Base-by-base conservation (phyloP, 169 alveolate genomes). In the Plasmodium ovale region DNA sequence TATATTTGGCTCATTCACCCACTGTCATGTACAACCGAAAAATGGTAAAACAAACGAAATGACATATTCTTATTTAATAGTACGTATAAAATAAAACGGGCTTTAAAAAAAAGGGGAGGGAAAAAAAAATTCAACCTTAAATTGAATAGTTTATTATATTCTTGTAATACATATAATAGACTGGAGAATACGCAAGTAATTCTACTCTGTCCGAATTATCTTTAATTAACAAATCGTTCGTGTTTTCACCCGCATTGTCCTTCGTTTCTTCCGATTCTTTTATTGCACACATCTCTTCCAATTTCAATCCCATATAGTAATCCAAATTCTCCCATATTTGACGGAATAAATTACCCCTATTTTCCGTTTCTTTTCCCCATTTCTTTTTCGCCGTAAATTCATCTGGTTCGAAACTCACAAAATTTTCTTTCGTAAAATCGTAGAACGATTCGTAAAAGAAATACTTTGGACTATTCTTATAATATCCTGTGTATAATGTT, bases 71-170 rank as follows among this genome's bases (percentile, higher is more conserved):
- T 27, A 1, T 14, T 31, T 33, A 60, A 60, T 31, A 31, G 6
- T 31, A 60, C 14, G 14, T 16, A 1, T 6, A 10, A 53, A 16
- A 16, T 53, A 53, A 53, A 53, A 16, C 19, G 23, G 19, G 19
- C 9, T 16, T 53, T 21, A 29, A 14, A 60, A 29, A 60, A 10
- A n/a, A 10, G 7, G 7, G 64, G 7, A n/a, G 16, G 7, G 21
- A 54, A 19, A 7, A 3, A 16, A 0, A n/a, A 54, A 47, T 47
- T 10, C 21, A 10, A 9, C 29, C 16, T 39, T 39, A 82, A 16
- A 82, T 64, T 64, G 90, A 82, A 82, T 51, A 82, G 51, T 82
- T 82, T 37, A 82, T 70, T 65, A 65, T 82, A 59, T 82, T 82
- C 31, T 82, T 82, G 82, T 82, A 82, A 69, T 82, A 82, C 27